Percentiles rank a stretch among this genome's conserved stretches.
Evolutionary conservation across 768 basidiomycete genomes (phyloP).

Genomic region (Tricholomella constricta): DNA sequence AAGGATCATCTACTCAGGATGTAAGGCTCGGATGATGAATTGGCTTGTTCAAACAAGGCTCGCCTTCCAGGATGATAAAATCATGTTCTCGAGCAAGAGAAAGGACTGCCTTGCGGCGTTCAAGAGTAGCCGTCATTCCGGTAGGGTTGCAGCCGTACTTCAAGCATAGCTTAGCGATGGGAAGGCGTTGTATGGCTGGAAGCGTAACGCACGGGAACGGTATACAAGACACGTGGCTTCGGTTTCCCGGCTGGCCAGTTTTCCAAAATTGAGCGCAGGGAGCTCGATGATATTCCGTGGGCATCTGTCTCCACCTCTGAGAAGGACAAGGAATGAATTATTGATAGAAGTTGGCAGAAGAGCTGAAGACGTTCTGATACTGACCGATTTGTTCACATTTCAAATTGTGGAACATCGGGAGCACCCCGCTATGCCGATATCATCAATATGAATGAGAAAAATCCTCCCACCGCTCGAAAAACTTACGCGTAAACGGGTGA

Average conservation of each 20-base stretch:
- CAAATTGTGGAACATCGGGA: slow-evolving; percentile 57
- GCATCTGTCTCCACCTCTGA: slow-evolving; percentile 73
- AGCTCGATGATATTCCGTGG: slow-evolving; percentile 58
- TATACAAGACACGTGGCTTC: slow-evolving; percentile 78
- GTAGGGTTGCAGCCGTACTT: slow-evolving; percentile 88
- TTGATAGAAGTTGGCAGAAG: no score
- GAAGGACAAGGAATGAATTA: not conserved
- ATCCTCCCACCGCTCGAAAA: not conserved
- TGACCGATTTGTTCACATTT: slow-evolving; percentile 60
- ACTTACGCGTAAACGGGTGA: slow-evolving; percentile 72
- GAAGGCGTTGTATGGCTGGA: not conserved
- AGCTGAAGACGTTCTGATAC: slow-evolving; percentile 21
- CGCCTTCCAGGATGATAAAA: slow-evolving; percentile 82
- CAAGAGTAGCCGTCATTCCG: slow-evolving; percentile 69
- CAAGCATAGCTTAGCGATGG: not conserved
- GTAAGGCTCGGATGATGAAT: not conserved
- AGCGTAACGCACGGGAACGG: slow-evolving; percentile 56
- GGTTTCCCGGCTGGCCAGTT: slow-evolving; percentile 69
- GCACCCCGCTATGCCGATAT: slow-evolving; percentile 63
- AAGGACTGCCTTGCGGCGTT: slow-evolving; percentile 70
- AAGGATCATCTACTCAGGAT: slow-evolving; percentile 64
- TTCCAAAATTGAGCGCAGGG: slow-evolving; percentile 62
- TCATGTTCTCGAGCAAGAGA: slow-evolving; percentile 67
- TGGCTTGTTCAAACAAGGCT: slow-evolving; percentile 8
- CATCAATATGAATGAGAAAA: slow-evolving; percentile 5